Conservation (phyloP, 768 basidiomycete genomes). For the Russula vinacea region DNA sequence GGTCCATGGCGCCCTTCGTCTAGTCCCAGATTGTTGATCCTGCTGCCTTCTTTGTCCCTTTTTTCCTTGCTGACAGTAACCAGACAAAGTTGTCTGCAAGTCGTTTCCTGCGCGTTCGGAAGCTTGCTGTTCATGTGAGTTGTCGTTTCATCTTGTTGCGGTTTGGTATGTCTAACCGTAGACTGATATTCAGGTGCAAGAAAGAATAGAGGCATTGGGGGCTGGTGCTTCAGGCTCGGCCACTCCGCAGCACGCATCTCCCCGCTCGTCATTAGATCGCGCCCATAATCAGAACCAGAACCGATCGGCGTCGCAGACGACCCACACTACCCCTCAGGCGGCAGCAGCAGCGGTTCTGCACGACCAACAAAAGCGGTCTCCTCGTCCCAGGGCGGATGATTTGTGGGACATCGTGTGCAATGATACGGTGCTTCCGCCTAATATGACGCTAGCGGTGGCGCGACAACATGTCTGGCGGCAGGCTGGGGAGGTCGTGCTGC, state of each 20-base stretch:
- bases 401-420: conserved; percentile 87
- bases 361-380: conserved; percentile 25
- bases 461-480: conserved; percentile 89
- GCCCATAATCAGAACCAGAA: conserved; percentile 28
- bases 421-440: conserved; percentile 73
- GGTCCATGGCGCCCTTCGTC: neutral
- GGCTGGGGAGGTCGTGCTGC: conserved; percentile 65
- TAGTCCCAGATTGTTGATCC: neutral
- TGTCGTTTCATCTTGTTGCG: neutral
- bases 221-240: conserved; percentile 33
- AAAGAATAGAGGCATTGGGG: conserved; percentile 67
- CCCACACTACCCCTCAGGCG: conserved; percentile 16
- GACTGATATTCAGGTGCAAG: conserved; percentile 59
- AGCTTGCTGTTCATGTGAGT: conserved; percentile 76
- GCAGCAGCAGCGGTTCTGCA: conserved; percentile 29
- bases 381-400: conserved; percentile 49
- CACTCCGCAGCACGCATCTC: conserved; percentile 18
- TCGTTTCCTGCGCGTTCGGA: conserved; percentile 78
- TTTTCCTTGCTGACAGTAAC: conserved; percentile 41
- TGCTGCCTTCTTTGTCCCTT: neutral
- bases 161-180: neutral
- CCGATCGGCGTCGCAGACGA: neutral
- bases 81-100: conserved; percentile 89
- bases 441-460: conserved; percentile 88
- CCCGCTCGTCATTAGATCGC: conserved; percentile 42